Evolutionary conservation across 352 stramenopile species (phyloP).

Genomic region (Globisporangium heterothallicum): DNA sequence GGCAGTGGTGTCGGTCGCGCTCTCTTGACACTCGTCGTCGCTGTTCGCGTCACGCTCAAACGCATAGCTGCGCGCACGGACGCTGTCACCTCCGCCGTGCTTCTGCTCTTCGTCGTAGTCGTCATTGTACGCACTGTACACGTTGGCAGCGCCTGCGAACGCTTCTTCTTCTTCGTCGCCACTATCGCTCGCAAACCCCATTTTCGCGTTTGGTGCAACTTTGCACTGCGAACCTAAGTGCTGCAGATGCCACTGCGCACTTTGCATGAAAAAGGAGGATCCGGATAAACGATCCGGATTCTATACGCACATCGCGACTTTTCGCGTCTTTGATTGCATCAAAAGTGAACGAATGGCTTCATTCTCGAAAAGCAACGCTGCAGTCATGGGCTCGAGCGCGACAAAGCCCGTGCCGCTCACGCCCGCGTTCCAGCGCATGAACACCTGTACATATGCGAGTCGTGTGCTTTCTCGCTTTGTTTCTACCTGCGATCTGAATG

Average conservation of each 20-base stretch:
- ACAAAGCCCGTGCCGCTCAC: conserved; percentile 35
- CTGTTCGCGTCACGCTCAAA: not conserved
- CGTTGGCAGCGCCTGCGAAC: not conserved
- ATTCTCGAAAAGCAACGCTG: no score
- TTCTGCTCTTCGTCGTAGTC: conserved; percentile 16
- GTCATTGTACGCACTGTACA: conserved; percentile 14
- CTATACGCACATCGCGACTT: not conserved
- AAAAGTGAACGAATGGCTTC: no score
- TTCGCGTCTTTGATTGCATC: no score
- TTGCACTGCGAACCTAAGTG: no score
- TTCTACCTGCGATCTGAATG: not conserved
- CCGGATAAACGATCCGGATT: not conserved
- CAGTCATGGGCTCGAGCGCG: conserved; percentile 50
- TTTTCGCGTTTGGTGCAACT: not conserved
- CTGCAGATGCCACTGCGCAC: no score
- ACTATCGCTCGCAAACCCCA: conserved; percentile 4
- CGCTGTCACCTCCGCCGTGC: not conserved
- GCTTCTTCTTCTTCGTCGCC: conserved; percentile 4
- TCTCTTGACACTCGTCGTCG: not conserved
- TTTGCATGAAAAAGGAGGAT: not conserved
- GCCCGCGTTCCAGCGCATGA: conserved; percentile 48
- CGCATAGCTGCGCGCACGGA: not conserved
- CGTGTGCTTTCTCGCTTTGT: not conserved
- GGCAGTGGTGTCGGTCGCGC: no score
- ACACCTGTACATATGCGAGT: conserved; percentile 37